phyloP scores from a whole-genome alignment of 805 yeast species.

The Nakazawaea molendinolei region DNA sequence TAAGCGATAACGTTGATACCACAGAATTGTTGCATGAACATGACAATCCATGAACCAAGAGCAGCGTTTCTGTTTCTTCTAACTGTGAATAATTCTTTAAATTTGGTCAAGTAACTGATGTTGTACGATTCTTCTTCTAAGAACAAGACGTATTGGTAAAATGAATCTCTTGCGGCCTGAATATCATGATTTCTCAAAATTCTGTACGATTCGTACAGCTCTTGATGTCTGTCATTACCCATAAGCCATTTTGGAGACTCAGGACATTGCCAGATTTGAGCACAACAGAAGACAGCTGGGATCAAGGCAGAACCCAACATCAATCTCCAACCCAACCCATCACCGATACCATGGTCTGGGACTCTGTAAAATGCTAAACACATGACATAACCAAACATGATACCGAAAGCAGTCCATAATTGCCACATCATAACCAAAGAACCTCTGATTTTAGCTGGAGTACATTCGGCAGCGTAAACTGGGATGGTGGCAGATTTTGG shows the following conservation, averaged over 20 bases:
- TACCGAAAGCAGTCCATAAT: slow-evolving; percentile 68
- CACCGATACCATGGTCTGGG: slow-evolving; percentile 35
- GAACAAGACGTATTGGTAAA: slow-evolving; percentile 59
- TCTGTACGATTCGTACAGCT: slow-evolving; percentile 46
- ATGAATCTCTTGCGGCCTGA: slow-evolving; percentile 65
- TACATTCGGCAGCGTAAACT: slow-evolving; percentile 61
- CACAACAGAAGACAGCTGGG: slow-evolving; percentile 55
- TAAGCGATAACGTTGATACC: slow-evolving; percentile 87
- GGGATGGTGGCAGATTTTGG: slow-evolving; percentile 75
- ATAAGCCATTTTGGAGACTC: slow-evolving; percentile 75
- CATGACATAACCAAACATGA: slow-evolving; percentile 64
- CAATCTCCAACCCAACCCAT: slow-evolving; percentile 61
- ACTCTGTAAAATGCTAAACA: slow-evolving; percentile 57
- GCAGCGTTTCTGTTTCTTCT: slow-evolving; percentile 84
- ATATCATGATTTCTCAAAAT: slow-evolving; percentile 44
- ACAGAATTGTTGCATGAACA: slow-evolving; percentile 89
- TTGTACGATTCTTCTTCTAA: slow-evolving; percentile 52
- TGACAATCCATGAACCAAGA: slow-evolving; percentile 71
- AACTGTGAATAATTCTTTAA: slow-evolving; percentile 55
- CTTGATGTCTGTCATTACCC: slow-evolving; percentile 60
- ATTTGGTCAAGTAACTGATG: slow-evolving; percentile 38
- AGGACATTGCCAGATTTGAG: slow-evolving; percentile 62
- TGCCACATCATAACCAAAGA: slow-evolving; percentile 72
- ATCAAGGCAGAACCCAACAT: slow-evolving; percentile 64
- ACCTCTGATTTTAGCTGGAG: slow-evolving; percentile 59